phyloP scores from a whole-genome alignment of 2,329 filamentous ascomycete species.

The Colletotrichum musae region DNA sequence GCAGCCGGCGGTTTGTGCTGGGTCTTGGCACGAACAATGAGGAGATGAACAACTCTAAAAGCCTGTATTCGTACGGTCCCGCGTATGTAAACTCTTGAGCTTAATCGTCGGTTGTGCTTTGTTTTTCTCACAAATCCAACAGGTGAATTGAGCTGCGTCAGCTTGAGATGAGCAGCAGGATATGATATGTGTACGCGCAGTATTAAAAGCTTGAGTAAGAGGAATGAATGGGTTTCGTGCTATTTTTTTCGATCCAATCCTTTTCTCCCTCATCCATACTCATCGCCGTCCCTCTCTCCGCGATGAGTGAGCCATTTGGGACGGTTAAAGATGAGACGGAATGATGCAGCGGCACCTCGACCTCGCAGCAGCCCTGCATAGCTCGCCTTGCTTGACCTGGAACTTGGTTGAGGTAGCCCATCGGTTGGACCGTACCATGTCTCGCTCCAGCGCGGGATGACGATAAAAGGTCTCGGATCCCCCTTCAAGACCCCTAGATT shows the following conservation, averaged over 20 bases:
- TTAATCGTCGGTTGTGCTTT: no score
- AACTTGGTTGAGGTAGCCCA: slow-evolving; percentile 8
- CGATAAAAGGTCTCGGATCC: slow-evolving; percentile 20
- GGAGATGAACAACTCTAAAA: slow-evolving; percentile 2
- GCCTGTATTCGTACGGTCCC: no score
- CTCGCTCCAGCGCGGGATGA: slow-evolving; percentile 21
- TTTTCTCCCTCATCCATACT: not conserved
- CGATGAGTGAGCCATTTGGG: slow-evolving; percentile 15
- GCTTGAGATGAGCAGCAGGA: slow-evolving; percentile 14
- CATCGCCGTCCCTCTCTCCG: not conserved
- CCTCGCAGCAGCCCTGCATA: slow-evolving; percentile 19
- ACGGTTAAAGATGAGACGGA: slow-evolving; percentile 3
- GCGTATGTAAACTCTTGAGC: no score
- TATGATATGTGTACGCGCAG: no score
- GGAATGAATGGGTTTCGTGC: slow-evolving; percentile 9
- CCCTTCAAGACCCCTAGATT: slow-evolving; percentile 5
- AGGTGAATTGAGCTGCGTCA: slow-evolving; percentile 11
- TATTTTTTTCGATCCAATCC: slow-evolving; percentile 24
- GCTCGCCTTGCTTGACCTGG: not conserved
- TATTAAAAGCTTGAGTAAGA: not conserved
- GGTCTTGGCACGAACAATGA: slow-evolving; percentile 9
- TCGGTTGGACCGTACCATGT: slow-evolving; percentile 6
- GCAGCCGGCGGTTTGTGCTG: slow-evolving; percentile 17
- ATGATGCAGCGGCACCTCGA: slow-evolving; percentile 4
- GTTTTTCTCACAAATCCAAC: no score